These are phyloP conservation scores for Blastocystis sp. DNA, from an alignment of 352 stramenopile species.

Conservation along the genomic window DNA sequence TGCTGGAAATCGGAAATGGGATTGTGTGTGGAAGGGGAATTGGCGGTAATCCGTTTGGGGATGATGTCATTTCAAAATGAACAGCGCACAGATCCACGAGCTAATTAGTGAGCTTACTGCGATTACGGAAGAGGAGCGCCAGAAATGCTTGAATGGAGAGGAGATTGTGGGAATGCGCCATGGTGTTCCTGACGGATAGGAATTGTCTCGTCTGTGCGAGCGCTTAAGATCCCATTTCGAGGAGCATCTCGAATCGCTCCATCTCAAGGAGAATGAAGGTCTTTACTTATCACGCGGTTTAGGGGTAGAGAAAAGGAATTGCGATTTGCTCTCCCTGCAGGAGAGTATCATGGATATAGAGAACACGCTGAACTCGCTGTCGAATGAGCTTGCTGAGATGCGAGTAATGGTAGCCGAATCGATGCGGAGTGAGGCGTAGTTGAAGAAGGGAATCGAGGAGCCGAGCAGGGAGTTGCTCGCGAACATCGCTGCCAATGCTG, in stretches of 20 bases:
- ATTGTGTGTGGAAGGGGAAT: too few species aligned
- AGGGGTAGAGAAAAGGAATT: not conserved
- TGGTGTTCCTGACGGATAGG: not conserved
- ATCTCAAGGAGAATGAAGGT: not conserved
- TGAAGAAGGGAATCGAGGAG: not conserved
- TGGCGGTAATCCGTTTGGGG: too few species aligned
- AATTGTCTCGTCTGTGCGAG: not conserved
- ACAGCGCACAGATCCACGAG: too few species aligned
- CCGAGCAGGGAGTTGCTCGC: not conserved
- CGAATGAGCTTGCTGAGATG: not conserved
- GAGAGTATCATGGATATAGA: conserved; percentile 12
- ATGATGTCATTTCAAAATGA: too few species aligned
- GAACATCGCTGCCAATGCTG: too few species aligned
- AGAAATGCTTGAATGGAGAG: not conserved
- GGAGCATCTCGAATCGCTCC: not conserved
- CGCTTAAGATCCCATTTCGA: not conserved
- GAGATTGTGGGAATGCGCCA: not conserved
- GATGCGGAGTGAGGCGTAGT: not conserved
- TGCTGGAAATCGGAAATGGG: too few species aligned
- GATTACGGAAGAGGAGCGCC: not conserved
- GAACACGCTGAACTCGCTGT: not conserved
- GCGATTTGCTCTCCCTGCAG: not conserved
- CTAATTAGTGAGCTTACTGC: too few species aligned
- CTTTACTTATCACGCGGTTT: not conserved
- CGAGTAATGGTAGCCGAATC: not conserved